Base-by-base conservation (phyloP, 257 asterid species). In the Nicotiana benthamiana region DNA sequence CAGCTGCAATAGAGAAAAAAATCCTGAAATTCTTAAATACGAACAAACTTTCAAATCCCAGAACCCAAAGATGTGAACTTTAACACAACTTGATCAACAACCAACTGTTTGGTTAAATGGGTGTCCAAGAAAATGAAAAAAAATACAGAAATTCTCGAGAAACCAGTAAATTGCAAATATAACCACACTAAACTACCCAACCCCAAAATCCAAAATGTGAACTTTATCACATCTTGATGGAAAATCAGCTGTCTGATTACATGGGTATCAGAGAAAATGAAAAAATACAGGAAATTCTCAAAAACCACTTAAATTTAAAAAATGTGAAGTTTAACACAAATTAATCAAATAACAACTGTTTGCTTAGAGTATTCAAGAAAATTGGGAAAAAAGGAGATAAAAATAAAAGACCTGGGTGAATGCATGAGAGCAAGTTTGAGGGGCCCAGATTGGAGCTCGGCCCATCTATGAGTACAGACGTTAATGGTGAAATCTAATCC, bases 401-500 rank as follows among this genome's bases (percentile, higher is more conserved):
- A 4, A 65, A 81, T 22, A 53, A 53, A 26, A 40, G 22, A 91
- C 96, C 91, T 81, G 36, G 97, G 90, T 64, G 93, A 89, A 20
- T 92, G 94, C 86, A 95, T 81, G 68, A 95, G 97, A 17, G 94
- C 85, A 87, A 95, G 92, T 16, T 97, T 93, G 85, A 96, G 93
- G 17, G 97, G 89, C n/a, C 88, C 90, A 72, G 94, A 94, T 87
- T 94, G 97, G 56, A 94, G 98, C 89, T 93, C 99, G 34, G 98
- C 97, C 97, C 97, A 95, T 18, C 98, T 92, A 79, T 83, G 94
- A 75, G 94, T 88, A 87, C 97, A 95, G n/a, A 95, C 90, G 57
- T 89, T 86, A 66, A 95, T 82, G 79, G 91, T 90, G 87, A 95
- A 89, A 5, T 93, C 97, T 54, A 93, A 85, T 46, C 98, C 98